A percentile compares a stretch with the other conserved stretches of the same genome.
Conservation (phyloP, 192 early-diverging fungal genomes). For the Haplosporangium gracile region DNA sequence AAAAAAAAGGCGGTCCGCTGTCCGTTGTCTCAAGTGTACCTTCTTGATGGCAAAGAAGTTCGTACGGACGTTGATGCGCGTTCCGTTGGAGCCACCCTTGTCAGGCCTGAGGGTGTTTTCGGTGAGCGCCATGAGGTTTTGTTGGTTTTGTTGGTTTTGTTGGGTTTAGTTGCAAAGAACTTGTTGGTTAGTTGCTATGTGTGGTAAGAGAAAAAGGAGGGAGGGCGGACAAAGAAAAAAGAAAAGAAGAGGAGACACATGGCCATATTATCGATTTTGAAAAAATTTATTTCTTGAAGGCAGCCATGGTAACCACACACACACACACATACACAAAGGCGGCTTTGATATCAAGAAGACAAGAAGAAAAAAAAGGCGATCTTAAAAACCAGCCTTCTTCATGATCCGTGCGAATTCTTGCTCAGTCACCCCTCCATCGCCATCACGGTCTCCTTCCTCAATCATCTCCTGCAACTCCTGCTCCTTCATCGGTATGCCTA, state of each 20-base stretch:
- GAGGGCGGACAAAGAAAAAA: neutral
- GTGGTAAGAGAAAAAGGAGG: neutral
- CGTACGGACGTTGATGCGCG: slow-evolving; percentile 54
- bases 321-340: too few species aligned
- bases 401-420: slow-evolving; percentile 34
- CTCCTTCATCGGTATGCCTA: slow-evolving; percentile 29
- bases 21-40: neutral
- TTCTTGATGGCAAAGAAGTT: slow-evolving; percentile 85
- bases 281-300: too few species aligned
- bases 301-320: too few species aligned
- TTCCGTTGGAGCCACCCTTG: slow-evolving; percentile 59
- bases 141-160: neutral
- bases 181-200: neutral
- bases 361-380: neutral
- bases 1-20: neutral
- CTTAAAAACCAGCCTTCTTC: slow-evolving; percentile 34
- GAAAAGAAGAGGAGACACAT: neutral
- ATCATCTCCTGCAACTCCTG: slow-evolving; percentile 50
- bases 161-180: neutral
- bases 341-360: neutral
- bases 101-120: slow-evolving; percentile 57
- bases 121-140: slow-evolving; percentile 36
- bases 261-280: neutral
- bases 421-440: slow-evolving; percentile 27
- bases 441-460: slow-evolving; percentile 43